Evolutionary conservation across 2,329 filamentous ascomycete genomes (phyloP), one percentile per base, ranked within the genome.

Genomic region (Alternaria viburni): DNA sequence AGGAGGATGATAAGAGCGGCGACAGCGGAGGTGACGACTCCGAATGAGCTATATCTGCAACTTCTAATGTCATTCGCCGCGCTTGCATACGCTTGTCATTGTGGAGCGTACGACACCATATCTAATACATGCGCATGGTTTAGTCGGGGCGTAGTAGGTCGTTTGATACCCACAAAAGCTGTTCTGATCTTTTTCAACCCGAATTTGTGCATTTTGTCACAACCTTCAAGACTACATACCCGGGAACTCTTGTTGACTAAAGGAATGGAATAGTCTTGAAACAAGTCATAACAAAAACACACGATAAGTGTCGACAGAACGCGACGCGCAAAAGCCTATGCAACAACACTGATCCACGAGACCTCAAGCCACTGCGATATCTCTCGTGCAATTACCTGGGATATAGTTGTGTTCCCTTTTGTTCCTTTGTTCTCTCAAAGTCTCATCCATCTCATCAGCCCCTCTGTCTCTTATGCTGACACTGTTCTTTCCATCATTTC

Each of bases 11-110:
- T 3, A 59, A 65, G 28, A 64, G 59, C 26, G 62, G 66, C 30
- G 66, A 69, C 13, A 69, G 67, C 23, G 66, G 26, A 32, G 65
- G 11, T 10, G 67, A 72, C 9, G 68, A 74, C 30, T 74, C 70
- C 1, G 72, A 74, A 25, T 82, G 45, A 68, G 7, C 12, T 30
- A 44, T 12, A 8, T 21, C 2, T 25, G 32, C 32, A 21, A 54
- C 10, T 1, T 54, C 4, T 23, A 15, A 6, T 3, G 36, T 1
- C 2, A 0, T 41, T 41, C 36, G 1, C 5, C 30, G 30, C 49
- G 17, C 17, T 52, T 41, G 30, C 49, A 4, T 36, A 17, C 19
- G 21, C 19, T 32, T 36, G 19, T 13, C 28, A 9, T 36, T 19
- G 13, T 25, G 30, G 49, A 52, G 28, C 13, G 9, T 52, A 17